Evolutionary conservation across 2,329 filamentous ascomycete genomes (phyloP), one percentile per base, ranked within the genome.

Genomic region (Ascochyta rabiei): DNA sequence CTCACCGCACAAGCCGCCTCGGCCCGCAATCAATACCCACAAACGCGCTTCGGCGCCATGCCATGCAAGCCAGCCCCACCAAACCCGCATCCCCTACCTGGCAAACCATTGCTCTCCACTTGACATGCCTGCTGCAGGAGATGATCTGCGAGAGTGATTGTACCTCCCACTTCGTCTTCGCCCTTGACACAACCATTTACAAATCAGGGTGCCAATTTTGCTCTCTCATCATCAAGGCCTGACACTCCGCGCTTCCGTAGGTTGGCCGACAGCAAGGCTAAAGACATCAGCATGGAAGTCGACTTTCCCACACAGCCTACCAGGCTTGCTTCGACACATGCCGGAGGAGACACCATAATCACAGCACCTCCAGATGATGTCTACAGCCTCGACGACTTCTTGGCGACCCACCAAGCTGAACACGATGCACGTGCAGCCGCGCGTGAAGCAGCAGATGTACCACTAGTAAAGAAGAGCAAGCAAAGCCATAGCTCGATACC

Each of bases 11-110:
- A 8, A 19, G 50, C 43, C 10, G 50, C 43, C 10, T 43, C 44
- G 44, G 42, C 50, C 50, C 39, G 50, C 34, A 43, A 7, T 9
- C 44, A 31, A 21, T 39, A 43, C 47, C 26, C 48, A 30, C 43
- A 56, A 57, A 60, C 62, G 55, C 66, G 60, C 33, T 53, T 39
- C 60, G 63, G 59, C 66, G 64, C 63, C 60, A 64, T 68, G 63
- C 68, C 58, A 57, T 66, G 60, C 48, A 38, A 8, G 47, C 51
- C 49, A 37, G 39, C 56, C 59, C 57, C 48, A 26, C 56, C 41
- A 38, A 28, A 41, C 41, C 31, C 12, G 16, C 48, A 26, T 35
- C 41, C 45, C 50, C 39, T 44, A 21, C 16, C 24, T 21, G 43
- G 24, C 52, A 56, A 56, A 51, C 48, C 21, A 50, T 34, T 34